These are phyloP conservation scores for Bacterosira constricta DNA, from an alignment of 108 stramenopile genomes.

Conservation along the genomic window DNA sequence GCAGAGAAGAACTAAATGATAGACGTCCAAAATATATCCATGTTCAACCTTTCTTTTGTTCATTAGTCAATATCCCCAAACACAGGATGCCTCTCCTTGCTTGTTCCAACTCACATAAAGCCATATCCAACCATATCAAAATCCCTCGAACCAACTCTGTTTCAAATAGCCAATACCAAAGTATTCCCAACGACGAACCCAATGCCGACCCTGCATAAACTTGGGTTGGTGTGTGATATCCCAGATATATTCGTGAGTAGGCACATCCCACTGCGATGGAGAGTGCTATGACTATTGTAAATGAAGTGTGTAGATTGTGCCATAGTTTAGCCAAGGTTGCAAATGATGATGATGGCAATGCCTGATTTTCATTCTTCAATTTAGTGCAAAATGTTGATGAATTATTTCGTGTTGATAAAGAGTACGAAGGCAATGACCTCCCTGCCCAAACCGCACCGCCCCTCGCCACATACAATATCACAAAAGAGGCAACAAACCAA, in stretches of 20 bases:
- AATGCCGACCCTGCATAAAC: slow-evolving; percentile 41
- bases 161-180: slow-evolving; percentile 40
- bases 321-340: not conserved
- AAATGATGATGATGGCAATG: not conserved
- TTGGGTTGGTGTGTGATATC: slow-evolving; percentile 44
- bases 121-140: slow-evolving; percentile 8
- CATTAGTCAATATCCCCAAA: not conserved
- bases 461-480: slow-evolving; percentile 19
- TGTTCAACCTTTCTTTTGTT: not conserved
- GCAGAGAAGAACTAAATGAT: too few species aligned
- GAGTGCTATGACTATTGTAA: slow-evolving; percentile 1
- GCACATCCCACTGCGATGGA: slow-evolving; percentile 35
- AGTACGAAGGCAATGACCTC: not conserved
- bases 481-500: slow-evolving; percentile 43
- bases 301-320: slow-evolving; percentile 13
- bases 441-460: slow-evolving; percentile 12
- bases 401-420: too few species aligned
- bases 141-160: not conserved
- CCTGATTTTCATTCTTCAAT: too few species aligned
- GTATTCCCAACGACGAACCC: slow-evolving; percentile 13
- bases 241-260: slow-evolving; percentile 46
- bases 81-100: not conserved
- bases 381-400: too few species aligned
- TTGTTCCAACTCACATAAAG: slow-evolving; percentile 10
- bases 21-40: too few species aligned